phyloP scores from a whole-genome alignment of 805 yeast genomes.

The Myxozyma geophila region DNA sequence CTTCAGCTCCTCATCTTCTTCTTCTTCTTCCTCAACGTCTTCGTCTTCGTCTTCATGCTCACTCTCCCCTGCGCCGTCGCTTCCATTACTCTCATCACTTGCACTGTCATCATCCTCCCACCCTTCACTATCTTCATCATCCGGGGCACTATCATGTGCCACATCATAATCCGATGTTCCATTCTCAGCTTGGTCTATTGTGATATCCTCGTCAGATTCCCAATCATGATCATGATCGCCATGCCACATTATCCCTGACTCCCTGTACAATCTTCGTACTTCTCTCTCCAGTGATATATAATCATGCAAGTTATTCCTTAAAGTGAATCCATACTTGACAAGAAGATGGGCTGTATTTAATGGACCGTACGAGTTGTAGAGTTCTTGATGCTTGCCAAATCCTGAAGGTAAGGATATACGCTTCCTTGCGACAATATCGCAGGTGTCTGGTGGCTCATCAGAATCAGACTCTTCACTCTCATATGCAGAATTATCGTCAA shows the following conservation, averaged over 20 bases:
- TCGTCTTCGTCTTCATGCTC: neutral
- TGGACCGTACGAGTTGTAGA: conserved; percentile 85
- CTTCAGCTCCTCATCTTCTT: conserved; percentile 16
- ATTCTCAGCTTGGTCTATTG: neutral
- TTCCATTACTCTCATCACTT: neutral
- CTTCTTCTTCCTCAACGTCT: conserved; percentile 10
- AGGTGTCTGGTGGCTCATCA: conserved; percentile 50
- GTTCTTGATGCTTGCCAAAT: conserved; percentile 51
- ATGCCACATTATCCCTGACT: conserved; percentile 19
- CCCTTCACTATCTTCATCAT: neutral
- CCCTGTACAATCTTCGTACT: conserved; percentile 8
- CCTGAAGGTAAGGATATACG: conserved; percentile 45
- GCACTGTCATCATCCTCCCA: conserved; percentile 1
- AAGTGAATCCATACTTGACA: conserved; percentile 79
- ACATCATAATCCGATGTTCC: neutral
- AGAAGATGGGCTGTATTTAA: conserved; percentile 66
- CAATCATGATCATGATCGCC: conserved; percentile 8
- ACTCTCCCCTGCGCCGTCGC: neutral
- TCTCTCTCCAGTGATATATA: conserved; percentile 27
- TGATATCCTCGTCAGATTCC: conserved; percentile 3
- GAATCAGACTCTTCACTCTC: conserved; percentile 1
- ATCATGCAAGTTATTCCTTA: conserved; percentile 56
- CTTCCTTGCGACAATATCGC: conserved; percentile 64
- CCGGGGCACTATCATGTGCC: neutral
- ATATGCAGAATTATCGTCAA: neutral